A percentile compares a stretch with the other conserved stretches of the same genome.
Evolutionary conservation across 768 basidiomycete species (phyloP).

Genomic region (Terana coerulea): DNA sequence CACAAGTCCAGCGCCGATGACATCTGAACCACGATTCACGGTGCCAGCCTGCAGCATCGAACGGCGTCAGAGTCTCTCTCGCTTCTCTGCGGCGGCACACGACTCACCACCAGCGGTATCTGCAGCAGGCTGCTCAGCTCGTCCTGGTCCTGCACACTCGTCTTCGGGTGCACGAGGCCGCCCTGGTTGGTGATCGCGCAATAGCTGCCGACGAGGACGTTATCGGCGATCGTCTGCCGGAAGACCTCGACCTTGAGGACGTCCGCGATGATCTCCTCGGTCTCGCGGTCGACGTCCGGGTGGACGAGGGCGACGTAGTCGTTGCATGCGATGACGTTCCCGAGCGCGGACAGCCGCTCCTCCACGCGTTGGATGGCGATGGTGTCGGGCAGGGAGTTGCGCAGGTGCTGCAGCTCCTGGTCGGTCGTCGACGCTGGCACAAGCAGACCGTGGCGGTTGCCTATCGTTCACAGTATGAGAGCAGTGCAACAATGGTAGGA

Average conservation of each 20-base stretch:
- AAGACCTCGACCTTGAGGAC: constrained; percentile 99
- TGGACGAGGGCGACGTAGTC: constrained; percentile 99
- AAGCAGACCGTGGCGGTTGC: constrained; percentile 95
- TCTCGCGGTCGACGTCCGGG: constrained; percentile 96
- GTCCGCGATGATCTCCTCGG: constrained; percentile 99
- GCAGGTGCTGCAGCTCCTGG: constrained; percentile 96
- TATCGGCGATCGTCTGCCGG: constrained; percentile 94
- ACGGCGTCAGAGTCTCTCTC: neutral
- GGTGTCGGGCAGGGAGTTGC: constrained; percentile 90
- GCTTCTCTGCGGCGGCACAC: neutral
- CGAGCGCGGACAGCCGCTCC: constrained; percentile 93
- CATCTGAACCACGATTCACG: constrained; percentile 97
- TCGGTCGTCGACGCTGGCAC: constrained; percentile 95
- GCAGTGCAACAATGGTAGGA: neutral
- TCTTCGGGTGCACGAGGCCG: constrained; percentile 96
- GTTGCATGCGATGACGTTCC: constrained; percentile 98
- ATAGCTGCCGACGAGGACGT: constrained; percentile 95
- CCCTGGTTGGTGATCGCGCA: constrained; percentile 96
- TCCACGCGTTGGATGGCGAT: constrained; percentile 95
- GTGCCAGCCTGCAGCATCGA: constrained; percentile 74
- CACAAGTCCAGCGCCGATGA: constrained; percentile 94
- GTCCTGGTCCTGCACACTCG: constrained; percentile 95
- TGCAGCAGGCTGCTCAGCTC: constrained; percentile 93
- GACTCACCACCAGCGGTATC: constrained; percentile 87
- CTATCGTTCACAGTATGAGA: constrained; percentile 30